Percentiles rank a stretch among this genome's conserved stretches.
These are phyloP conservation scores for Lipomyces orientalis DNA, from an alignment of 805 yeast species.

Conservation along the genomic window DNA sequence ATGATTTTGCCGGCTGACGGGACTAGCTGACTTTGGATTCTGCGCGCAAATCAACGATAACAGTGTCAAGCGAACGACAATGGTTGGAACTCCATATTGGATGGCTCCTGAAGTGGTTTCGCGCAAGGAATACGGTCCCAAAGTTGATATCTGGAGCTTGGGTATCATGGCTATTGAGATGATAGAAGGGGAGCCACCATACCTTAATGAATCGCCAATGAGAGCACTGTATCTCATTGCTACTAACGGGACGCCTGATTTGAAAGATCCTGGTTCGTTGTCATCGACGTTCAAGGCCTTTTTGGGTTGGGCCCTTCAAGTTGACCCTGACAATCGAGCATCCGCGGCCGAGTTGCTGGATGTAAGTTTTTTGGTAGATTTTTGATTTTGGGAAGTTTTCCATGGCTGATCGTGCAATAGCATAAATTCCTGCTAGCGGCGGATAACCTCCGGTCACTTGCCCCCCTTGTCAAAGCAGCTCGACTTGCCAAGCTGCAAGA, in stretches of 20 bases:
- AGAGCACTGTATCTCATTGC: slow-evolving; percentile 93
- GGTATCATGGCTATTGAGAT: slow-evolving; percentile 98
- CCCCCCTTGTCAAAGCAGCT: slow-evolving; percentile 41
- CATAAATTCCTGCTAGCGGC: slow-evolving; percentile 39
- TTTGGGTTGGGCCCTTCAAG: slow-evolving; percentile 78
- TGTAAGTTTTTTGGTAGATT: slow-evolving; percentile 56
- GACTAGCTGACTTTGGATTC: slow-evolving; percentile 83
- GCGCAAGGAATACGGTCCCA: slow-evolving; percentile 92
- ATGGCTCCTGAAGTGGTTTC: slow-evolving; percentile 99
- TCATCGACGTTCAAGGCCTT: slow-evolving; percentile 70
- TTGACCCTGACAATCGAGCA: slow-evolving; percentile 80
- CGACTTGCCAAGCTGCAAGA: slow-evolving; percentile 36
- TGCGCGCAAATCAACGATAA: slow-evolving; percentile 90
- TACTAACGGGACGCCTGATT: slow-evolving; percentile 92
- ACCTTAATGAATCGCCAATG: slow-evolving; percentile 92
- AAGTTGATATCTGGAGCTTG: slow-evolving; percentile 96
- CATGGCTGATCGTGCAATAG: neutral
- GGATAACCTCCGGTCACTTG: slow-evolving; percentile 36
- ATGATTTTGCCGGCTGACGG: neutral
- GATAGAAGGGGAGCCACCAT: slow-evolving; percentile 99
- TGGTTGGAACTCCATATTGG: slow-evolving; percentile 99
- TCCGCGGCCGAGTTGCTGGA: slow-evolving; percentile 73
- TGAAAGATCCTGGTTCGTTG: slow-evolving; percentile 84
- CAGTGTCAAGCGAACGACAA: slow-evolving; percentile 88
- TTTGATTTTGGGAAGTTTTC: neutral